Percentiles rank a stretch among this genome's conserved stretches.
Evolutionary conservation across 2,329 filamentous ascomycete species (phyloP).

Genomic region (Chaetomium sp.): DNA sequence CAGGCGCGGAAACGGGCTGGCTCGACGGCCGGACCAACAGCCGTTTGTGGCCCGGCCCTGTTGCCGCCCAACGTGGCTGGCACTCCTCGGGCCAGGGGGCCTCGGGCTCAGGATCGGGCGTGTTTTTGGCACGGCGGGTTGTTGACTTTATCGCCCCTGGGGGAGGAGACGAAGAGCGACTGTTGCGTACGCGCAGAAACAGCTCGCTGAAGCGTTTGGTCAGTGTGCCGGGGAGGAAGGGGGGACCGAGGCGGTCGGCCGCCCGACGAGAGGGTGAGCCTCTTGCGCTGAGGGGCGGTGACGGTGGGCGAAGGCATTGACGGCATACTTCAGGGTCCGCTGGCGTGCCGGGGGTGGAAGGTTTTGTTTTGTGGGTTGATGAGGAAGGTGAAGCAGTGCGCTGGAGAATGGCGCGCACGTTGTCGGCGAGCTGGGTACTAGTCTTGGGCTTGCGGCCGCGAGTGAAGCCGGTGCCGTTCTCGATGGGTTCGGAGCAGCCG

Average conservation of each 20-base stretch:
- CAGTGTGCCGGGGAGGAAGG: background rate
- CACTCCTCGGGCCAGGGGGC: conserved; percentile 10
- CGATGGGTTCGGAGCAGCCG: conserved; percentile 20
- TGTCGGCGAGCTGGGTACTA: conserved; percentile 14
- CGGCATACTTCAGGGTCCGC: conserved; percentile 15
- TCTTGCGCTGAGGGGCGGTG: conserved; percentile 1
- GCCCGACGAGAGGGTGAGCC: background rate
- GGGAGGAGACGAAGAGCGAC: conserved; percentile 3
- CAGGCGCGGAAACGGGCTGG: conserved; percentile 1
- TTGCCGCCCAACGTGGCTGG: conserved; percentile 15
- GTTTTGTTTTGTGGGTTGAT: background rate
- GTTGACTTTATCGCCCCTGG: background rate
- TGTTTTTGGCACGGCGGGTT: background rate
- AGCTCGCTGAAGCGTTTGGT: conserved; percentile 16
- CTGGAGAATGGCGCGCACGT: conserved; percentile 16
- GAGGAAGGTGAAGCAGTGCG: background rate
- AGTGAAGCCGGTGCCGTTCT: background rate
- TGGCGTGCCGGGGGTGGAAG: conserved; percentile 1
- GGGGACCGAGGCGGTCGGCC: too few relatives aligned
- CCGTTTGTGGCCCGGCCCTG: conserved; percentile 3
- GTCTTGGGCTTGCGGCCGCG: conserved; percentile 10
- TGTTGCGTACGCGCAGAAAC: conserved; percentile 13
- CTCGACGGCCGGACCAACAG: conserved; percentile 1
- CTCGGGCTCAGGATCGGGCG: conserved; percentile 1
- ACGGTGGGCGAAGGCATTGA: conserved; percentile 18